phyloP scores from a whole-genome alignment of 345 rosid genomes.

The Rhizophora apiculata region DNA sequence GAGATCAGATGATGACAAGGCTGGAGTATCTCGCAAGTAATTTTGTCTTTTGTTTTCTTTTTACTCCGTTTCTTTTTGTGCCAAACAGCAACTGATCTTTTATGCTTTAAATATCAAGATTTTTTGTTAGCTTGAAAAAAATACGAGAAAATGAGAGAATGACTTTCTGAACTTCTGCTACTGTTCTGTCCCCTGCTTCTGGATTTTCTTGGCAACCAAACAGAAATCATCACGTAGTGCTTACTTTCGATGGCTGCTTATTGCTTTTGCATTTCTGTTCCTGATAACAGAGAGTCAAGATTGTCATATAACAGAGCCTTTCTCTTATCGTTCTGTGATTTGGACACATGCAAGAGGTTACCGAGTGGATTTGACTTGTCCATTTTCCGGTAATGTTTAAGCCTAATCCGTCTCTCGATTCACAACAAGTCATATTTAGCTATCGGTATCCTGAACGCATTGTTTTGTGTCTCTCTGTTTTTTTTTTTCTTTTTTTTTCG shows the following conservation, averaged over 20 bases:
- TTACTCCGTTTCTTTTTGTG: constrained; percentile 2
- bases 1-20: constrained; percentile 10
- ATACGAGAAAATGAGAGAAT: not conserved
- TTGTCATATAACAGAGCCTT: not conserved
- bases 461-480: not conserved
- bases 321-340: constrained; percentile 14
- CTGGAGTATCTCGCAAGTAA: constrained; percentile 21
- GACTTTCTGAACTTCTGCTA: not conserved
- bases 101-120: not conserved
- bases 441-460: not conserved
- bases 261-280: not conserved
- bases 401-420: not conserved
- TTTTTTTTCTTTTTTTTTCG: not conserved
- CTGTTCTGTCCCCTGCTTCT: not conserved
- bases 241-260: not conserved
- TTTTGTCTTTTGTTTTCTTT: not conserved
- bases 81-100: not conserved
- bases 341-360: constrained; percentile 13
- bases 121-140: constrained; percentile 8
- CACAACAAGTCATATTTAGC: not conserved
- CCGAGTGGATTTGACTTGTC: constrained; percentile 18
- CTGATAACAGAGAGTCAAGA: not conserved
- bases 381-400: constrained; percentile 5
- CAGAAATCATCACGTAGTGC: not conserved
- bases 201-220: constrained; percentile 8